These are phyloP conservation scores for Fraxinus latifolia DNA, from an alignment of 305 asterid genomes.

Conservation along the genomic window DNA sequence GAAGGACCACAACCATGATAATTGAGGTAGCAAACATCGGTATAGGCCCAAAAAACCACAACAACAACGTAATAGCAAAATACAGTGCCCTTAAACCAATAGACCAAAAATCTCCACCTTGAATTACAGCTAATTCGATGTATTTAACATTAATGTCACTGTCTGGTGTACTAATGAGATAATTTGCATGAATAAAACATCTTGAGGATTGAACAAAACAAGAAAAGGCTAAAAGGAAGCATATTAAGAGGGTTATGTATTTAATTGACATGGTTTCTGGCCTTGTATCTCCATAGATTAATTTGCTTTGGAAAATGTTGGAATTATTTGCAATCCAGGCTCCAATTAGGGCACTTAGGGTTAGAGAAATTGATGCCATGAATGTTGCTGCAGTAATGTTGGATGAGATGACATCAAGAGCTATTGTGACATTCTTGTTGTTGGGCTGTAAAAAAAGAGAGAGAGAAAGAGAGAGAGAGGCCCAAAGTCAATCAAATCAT, in stretches of 20 bases:
- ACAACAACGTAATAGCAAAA: constrained; percentile 54
- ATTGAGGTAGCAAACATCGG: constrained; percentile 68
- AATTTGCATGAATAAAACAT: constrained; percentile 65
- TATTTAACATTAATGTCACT: constrained; percentile 43
- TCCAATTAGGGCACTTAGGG: constrained; percentile 60
- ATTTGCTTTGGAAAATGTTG: constrained; percentile 48
- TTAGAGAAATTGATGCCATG: constrained; percentile 53
- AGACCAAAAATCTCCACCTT: constrained; percentile 81
- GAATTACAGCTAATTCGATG: constrained; percentile 59
- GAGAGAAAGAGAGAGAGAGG: no score
- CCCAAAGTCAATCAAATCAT: not conserved
- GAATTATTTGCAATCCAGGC: constrained; percentile 72
- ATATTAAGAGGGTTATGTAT: constrained; percentile 51
- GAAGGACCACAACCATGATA: constrained; percentile 52
- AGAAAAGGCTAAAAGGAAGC: constrained; percentile 62
- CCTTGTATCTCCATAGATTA: constrained; percentile 71
- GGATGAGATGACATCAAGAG: constrained; percentile 51
- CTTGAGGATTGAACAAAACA: constrained; percentile 78
- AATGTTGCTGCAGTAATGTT: constrained; percentile 58
- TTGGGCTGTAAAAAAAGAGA: constrained; percentile 30
- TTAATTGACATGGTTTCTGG: constrained; percentile 64
- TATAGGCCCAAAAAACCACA: constrained; percentile 79
- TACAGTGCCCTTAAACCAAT: constrained; percentile 68
- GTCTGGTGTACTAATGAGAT: constrained; percentile 57
- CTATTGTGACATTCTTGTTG: constrained; percentile 44